Evolutionary conservation across 75 land plant species (phyloP), one percentile per base, ranked within the genome.

Genomic region (Cupressus sempervirens): DNA sequence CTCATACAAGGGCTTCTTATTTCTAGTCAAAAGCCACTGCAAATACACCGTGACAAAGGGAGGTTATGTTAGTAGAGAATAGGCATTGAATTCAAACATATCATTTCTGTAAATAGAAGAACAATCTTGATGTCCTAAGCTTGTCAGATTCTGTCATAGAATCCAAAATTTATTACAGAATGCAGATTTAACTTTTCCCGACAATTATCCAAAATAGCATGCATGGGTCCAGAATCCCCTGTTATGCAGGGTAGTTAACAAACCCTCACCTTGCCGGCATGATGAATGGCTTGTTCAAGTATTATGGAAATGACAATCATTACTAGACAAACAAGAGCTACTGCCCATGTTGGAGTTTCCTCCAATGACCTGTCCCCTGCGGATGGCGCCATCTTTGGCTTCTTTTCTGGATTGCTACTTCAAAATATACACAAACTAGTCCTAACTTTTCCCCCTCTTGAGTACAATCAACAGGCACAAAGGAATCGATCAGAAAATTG

Each of bases 301-400:
- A 84, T n/a, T 7, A 94, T 73, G 29, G 94, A 94, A 80, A 90
- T 83, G 34, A 90, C 10, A 65, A 94, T 86, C 80, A 94, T 74
- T 46, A 91, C 88, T 20, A 90, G 65, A 76, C 94, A 91, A n/a
- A 94, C 96, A 0, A 88, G 82, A 1, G 96, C 96, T 18, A 94
- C 91, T 7, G 94, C 91, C 96, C 96, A 94, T 23, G 96, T 88
- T 76, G 96, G 94, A 73, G 94, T 94, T 77, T 92, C 77, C 83
- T 89, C 86, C 56, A 91, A 50, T 26, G 90, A 84, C 0, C 90
- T 75, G 26, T 88, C 92, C 23, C 76, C 12, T 35, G 76, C 0
- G 18, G 20, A 7, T 40, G 7, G 8, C 16, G 38, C 40, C 80
- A 38, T 40, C 9, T 20, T 76, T 14, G 56, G 15, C 3, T 14